Conservation (phyloP, 2,329 filamentous ascomycete species). For the Fusarium ramigenum region DNA sequence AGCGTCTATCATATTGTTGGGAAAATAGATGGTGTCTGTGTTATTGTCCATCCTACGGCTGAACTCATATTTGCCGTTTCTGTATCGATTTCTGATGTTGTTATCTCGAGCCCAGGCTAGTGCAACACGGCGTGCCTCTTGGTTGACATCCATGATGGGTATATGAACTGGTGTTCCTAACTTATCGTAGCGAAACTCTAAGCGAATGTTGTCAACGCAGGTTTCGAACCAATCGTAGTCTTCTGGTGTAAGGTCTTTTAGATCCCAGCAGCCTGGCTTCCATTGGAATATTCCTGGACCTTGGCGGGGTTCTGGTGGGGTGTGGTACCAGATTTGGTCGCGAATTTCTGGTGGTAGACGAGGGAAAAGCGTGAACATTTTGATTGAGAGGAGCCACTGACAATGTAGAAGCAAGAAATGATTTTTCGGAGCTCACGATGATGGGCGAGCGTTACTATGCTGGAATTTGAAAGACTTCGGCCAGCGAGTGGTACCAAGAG, state of each 20-base stretch:
- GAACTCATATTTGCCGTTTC: neutral
- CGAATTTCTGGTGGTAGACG: constrained; percentile 13
- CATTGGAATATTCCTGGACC: neutral
- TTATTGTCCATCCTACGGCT: constrained; percentile 1
- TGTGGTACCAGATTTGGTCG: constrained; percentile 10
- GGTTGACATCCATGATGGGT: constrained; percentile 1
- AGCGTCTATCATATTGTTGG: neutral
- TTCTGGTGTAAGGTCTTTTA: neutral
- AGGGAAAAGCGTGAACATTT: constrained; percentile 6
- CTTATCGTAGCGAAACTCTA: constrained; percentile 7
- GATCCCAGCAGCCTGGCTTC: constrained; percentile 6
- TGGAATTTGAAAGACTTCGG: no score
- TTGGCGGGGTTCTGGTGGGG: neutral
- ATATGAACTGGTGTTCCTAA: neutral
- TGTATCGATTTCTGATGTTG: neutral
- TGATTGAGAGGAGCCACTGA: neutral
- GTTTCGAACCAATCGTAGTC: neutral
- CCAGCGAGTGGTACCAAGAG: neutral
- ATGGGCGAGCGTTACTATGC: no score
- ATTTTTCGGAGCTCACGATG: fast-evolving
- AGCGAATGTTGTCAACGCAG: neutral
- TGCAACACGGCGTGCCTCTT: constrained; percentile 1
- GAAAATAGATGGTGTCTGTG: constrained; percentile 12
- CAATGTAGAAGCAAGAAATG: fast-evolving
- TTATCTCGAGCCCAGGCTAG: neutral